A percentile compares a stretch with the other conserved stretches of the same genome.
phyloP scores from a whole-genome alignment of 2,329 filamentous ascomycete genomes.

The Sphaerostilbella broomeana region DNA sequence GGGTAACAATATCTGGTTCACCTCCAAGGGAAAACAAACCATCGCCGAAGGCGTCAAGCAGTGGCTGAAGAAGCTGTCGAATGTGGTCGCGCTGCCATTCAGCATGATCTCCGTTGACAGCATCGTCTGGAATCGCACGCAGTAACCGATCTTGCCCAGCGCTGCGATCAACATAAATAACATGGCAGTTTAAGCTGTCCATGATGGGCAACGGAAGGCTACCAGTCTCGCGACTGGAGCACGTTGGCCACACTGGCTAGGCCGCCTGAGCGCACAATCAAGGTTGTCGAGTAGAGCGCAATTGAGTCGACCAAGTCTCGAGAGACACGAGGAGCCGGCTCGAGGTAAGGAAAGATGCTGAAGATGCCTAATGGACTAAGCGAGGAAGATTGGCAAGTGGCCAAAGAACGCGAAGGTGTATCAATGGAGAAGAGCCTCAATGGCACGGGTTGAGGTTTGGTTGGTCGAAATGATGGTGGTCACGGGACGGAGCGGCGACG shows the following conservation, averaged over 20 bases:
- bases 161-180: conserved; percentile 54
- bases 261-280: conserved; percentile 10
- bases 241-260: conserved; percentile 42
- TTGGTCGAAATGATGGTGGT: no score
- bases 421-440: no score
- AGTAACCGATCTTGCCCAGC: conserved; percentile 42
- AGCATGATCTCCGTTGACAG: conserved; percentile 15
- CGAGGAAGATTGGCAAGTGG: no score
- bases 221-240: conserved; percentile 56
- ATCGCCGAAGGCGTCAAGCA: conserved; percentile 49
- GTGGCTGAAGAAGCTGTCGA: conserved; percentile 39
- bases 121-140: conserved; percentile 20
- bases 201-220: conserved; percentile 48
- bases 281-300: conserved; percentile 5
- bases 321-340: conserved; percentile 4
- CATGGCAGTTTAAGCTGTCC: conserved; percentile 51
- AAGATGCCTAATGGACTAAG: no score
- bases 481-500: no score
- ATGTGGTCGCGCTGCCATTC: conserved; percentile 35
- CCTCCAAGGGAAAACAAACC: conserved; percentile 31
- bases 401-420: no score
- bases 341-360: no score
- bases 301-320: conserved; percentile 11
- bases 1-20: conserved; percentile 4
- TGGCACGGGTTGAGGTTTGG: no score